Evolutionary conservation across 768 basidiomycete species (phyloP), one percentile per base, ranked within the genome.

Genomic region (Solioccasus polychromus): DNA sequence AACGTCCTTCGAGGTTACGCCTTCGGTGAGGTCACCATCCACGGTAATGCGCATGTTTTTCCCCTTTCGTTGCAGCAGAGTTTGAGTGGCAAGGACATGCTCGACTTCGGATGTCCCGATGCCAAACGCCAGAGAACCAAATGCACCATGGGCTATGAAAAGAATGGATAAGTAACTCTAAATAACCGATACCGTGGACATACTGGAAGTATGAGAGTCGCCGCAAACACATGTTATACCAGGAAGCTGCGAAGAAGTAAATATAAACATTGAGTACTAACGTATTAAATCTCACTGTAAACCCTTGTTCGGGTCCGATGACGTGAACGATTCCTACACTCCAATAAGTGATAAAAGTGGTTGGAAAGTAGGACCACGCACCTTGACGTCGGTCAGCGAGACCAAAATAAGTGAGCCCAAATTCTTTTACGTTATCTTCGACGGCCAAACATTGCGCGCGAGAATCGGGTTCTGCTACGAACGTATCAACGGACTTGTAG

Each of bases 61-160:
- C 44, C 81, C 79, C 68, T 92, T 92, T 62, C 77, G 82, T 69
- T 94, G 92, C 51, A 90, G 71, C 18, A 94, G 73, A 39, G 89
- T 91, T 67, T 94, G 92, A 8, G 92, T 94, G 12, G 92, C 92
- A 38, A 94, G 83, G 53, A 93, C 92, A 63, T 94, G 92, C 62
- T 94, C 92, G 57, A 94, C 92, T 62, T 94, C 91, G 39, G 90
- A 92, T 11, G 92, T 94, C 31, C 92, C 92, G 57, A 94, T 93
- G 49, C 92, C 92, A 58, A 93, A 94, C 0, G 92, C 92, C 50
- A 94, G 77, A 37, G 92, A 91, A 37, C 92, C 92, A 61, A 94
- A 94, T 3, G 92, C 92, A 39, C 92, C 92, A 62, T 94, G 92
- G 11, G 92, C 87, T 89, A 34, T 32, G 28, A 17, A 36, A 43